Conservation (phyloP, 75 land plant genomes). For the Selaginella moellendorffii region DNA sequence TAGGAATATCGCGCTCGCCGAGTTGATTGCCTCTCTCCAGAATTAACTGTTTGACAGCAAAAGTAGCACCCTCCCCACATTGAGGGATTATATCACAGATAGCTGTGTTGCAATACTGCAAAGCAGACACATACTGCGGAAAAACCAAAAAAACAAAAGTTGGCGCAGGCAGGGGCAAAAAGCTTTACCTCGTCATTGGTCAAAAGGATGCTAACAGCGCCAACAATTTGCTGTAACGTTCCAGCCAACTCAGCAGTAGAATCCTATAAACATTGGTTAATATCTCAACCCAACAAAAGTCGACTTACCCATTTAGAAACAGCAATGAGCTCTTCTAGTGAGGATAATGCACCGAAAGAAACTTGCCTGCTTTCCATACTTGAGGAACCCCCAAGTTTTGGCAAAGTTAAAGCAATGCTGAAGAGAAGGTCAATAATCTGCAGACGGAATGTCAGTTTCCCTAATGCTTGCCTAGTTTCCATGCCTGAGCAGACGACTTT, state of each 20-base stretch:
- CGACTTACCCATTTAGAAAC: slow-evolving; percentile 64
- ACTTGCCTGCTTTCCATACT: slow-evolving; percentile 41
- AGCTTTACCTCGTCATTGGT: slow-evolving; percentile 64
- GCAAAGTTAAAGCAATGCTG: slow-evolving; percentile 66
- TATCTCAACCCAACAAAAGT: too few relatives aligned
- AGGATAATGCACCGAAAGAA: slow-evolving; percentile 57
- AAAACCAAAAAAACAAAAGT: too few relatives aligned
- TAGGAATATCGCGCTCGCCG: slow-evolving; percentile 60
- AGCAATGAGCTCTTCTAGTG: slow-evolving; percentile 93
- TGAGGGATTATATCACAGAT: slow-evolving; percentile 76
- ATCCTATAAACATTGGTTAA: too few relatives aligned
- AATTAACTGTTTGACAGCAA: slow-evolving; percentile 72
- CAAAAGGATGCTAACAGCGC: slow-evolving; percentile 53
- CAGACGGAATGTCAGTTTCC: slow-evolving; percentile 2
- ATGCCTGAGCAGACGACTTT: slow-evolving; percentile 70
- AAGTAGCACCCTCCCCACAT: slow-evolving; percentile 72
- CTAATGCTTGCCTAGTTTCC: too few relatives aligned
- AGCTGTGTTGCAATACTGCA: slow-evolving; percentile 56
- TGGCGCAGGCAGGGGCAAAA: neutral
- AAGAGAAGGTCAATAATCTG: slow-evolving; percentile 87
- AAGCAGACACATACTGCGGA: slow-evolving; percentile 55
- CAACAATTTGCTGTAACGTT: slow-evolving; percentile 57
- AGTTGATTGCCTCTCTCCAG: slow-evolving; percentile 62
- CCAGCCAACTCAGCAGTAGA: slow-evolving; percentile 69
- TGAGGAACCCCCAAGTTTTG: slow-evolving; percentile 43